Evolutionary conservation across 306 rosid species (phyloP).

Genomic region (Dalbergia cochinchinensis): DNA sequence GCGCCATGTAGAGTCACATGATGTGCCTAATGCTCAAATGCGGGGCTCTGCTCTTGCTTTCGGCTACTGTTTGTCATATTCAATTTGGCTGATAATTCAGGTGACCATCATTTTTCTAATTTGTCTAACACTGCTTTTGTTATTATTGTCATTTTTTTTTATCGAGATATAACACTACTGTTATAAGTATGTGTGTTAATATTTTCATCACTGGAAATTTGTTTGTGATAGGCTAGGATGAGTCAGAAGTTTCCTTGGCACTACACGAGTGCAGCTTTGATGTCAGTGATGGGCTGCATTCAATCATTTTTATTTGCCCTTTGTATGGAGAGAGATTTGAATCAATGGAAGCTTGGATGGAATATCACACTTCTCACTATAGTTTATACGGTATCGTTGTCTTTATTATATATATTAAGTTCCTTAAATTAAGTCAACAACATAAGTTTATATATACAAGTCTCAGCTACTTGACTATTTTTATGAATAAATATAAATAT

Average conservation of each 20-base stretch:
- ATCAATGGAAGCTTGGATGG: conserved; percentile 44
- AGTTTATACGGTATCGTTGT: conserved; percentile 8
- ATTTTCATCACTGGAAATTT: not conserved
- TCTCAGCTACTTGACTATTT: not conserved
- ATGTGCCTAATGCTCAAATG: not conserved
- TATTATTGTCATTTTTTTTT: no score
- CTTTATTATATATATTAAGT: no score
- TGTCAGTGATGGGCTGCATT: conserved; percentile 48
- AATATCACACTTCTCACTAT: conserved; percentile 38
- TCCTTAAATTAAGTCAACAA: no score
- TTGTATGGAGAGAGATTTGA: conserved; percentile 40
- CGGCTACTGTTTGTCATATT: conserved; percentile 39
- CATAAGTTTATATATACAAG: no score
- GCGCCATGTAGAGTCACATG: not conserved
- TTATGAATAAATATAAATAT: not conserved
- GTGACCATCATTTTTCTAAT: not conserved
- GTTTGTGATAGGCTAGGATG: conserved; percentile 39
- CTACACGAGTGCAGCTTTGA: conserved; percentile 47
- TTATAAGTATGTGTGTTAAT: no score
- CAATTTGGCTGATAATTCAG: conserved; percentile 43
- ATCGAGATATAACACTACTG: no score
- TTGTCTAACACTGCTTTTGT: no score
- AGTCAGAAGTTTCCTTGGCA: conserved; percentile 46
- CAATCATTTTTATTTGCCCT: conserved; percentile 42
- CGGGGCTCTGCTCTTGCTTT: conserved; percentile 32